Evolutionary conservation across 176 grass and related monocot species (phyloP), one percentile per base, ranked within the genome.

Genomic region (Elymus sibiricus): DNA sequence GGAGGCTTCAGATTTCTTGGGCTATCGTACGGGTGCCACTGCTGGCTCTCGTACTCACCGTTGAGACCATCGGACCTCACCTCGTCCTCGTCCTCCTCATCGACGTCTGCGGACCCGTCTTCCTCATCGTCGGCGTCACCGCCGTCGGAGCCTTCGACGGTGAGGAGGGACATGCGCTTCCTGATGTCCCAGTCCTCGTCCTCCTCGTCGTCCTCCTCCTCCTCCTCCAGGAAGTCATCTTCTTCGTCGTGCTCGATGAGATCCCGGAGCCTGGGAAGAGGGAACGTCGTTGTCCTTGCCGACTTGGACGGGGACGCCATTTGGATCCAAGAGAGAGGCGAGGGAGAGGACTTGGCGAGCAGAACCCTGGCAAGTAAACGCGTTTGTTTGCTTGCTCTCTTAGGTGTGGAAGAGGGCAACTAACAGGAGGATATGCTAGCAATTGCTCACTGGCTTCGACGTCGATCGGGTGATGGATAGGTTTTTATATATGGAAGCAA

Each of bases 101-200:
- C 77, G 11, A 53, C 72, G 58, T 24, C 17, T 22, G 37, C 7
- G n/a, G 59, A 40, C 14, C 70, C 80, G 11, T 55, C 87, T 19
- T 66, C 49, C 79, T 94, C 87, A 40, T 85, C 83, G 74, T 94
- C 93, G 47, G 88, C 87, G 78, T 95, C 90, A 2, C 84, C 87
- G 32, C 68, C 90, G 21, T 95, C 90, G 21, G 93, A 94, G 13
- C 86, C 90, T 24, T 89, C 89, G 32, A 92, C 22, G 38, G 93
- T 85, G 26, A 94, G 70, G 22, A 66, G 87, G 3, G 90, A 90
- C 87, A 94, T 79, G 38, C 83, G 84, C 80, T 77, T 91, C 53
- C 82, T 77, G 70, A 88, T 49, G n/a, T 87, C 67, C 89, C 89
- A 83, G 40, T 79, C 88, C 1, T 60, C 84, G 0, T 59, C 21